Evolutionary conservation across 1,139 yeast species (phyloP), one percentile per base, ranked within the genome.

Genomic region (Pneumocystis canis): DNA sequence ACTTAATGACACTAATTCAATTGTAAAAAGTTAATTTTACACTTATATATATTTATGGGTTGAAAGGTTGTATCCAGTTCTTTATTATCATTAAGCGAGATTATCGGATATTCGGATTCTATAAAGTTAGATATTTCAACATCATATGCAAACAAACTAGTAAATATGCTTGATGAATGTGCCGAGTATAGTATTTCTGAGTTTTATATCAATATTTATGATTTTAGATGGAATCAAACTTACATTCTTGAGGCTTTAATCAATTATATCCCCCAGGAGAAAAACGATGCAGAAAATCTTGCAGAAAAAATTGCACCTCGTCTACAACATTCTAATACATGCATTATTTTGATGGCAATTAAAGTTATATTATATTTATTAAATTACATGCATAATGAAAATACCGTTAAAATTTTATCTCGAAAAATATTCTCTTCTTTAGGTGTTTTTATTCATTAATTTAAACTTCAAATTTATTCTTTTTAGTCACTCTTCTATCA

Each of bases 341-440:
- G 95, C 0, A 95, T 90, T 30, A 94, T 87, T 0, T 73, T 89
- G 65, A 89, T 88, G 68, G 79, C 95, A 0, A 77, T 88, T 61
- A 84, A 89, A 67, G 80, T 85, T 25, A 81, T 89, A 37, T 77
- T 87, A 14, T 90, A 88, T 74, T 74, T 85, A 62, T 76, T 85
- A 62, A 88, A 90, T 72, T 90, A 87, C 71, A 83, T 85, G 18
- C 41, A 57, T 39, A 39, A 39, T 20, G 41, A 57, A 25, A 14
- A 20, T 11, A 47, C 54, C 9, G 25, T 47, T 47, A 47, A 25
- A 4, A 14, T 20, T 37, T 39, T 57, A 20, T 39, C 47, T 28
- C 59, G 28, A 5, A 57, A 57, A 39, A 9, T 39, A 37, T 57
- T 39, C 28, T 35, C 59, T 37, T 39, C 59, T 57, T 39, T 57